Conservation (phyloP, 768 basidiomycete genomes). For the Boletus huronensis region DNA sequence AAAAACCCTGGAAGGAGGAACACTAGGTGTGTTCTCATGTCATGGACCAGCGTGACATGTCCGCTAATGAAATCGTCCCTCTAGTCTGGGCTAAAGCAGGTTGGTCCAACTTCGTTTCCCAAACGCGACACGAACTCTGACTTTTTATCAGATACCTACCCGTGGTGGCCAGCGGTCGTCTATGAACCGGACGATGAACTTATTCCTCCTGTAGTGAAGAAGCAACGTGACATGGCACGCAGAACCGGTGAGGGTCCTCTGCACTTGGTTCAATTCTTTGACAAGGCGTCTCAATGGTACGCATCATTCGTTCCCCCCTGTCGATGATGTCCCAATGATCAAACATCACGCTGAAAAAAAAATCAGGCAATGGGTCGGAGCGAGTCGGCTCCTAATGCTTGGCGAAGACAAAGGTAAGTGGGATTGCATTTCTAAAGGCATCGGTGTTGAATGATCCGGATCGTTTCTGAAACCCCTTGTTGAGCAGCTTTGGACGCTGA, state of each 20-base stretch:
- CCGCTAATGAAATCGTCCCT: not conserved
- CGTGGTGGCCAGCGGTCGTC: constrained; percentile 87
- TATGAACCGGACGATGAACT: constrained; percentile 55
- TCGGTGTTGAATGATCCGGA: not conserved
- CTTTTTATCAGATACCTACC: constrained; percentile 57
- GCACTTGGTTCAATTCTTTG: constrained; percentile 79
- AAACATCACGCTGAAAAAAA: constrained; percentile 25
- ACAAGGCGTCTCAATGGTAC: constrained; percentile 62
- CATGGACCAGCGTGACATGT: not conserved
- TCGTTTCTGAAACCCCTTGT: not conserved
- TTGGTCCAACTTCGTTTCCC: constrained; percentile 27
- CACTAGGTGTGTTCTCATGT: constrained; percentile 49
- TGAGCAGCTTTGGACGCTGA: constrained; percentile 59
- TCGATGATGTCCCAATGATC: not conserved
- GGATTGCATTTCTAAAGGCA: not conserved
- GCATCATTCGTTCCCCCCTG: constrained; percentile 10
- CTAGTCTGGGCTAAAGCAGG: constrained; percentile 84
- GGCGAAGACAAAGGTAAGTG: constrained; percentile 66
- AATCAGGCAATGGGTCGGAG: constrained; percentile 54
- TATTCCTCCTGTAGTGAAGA: constrained; percentile 46
- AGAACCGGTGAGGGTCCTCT: constrained; percentile 40
- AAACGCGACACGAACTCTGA: not conserved
- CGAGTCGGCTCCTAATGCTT: constrained; percentile 56
- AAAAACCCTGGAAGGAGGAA: constrained; percentile 48
- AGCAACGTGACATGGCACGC: constrained; percentile 28